A percentile compares a stretch with the other conserved stretches of the same genome.
Evolutionary conservation across 768 basidiomycete species (phyloP).

Genomic region (Inosperma sp.): DNA sequence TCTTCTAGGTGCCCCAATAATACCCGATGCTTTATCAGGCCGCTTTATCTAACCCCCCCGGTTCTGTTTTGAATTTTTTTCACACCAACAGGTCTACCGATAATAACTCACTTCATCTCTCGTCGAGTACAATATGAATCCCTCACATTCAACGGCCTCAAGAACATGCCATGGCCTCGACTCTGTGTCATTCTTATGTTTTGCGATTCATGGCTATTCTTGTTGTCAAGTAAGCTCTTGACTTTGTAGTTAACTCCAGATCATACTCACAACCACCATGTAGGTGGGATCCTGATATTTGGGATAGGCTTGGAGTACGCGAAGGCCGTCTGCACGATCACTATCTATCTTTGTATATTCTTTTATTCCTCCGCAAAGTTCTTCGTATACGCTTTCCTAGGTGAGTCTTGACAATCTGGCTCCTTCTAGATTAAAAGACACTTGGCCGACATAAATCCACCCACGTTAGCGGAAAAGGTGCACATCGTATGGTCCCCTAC

Average conservation of each 20-base stretch:
- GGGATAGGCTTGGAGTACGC: conserved; percentile 42
- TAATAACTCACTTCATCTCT: conserved; percentile 35
- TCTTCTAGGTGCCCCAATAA: conserved; percentile 22
- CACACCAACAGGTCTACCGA: conserved; percentile 16
- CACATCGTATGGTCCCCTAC: conserved; percentile 43
- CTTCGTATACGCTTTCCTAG: conserved; percentile 45
- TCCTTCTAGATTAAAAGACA: not conserved
- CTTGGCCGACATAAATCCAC: not conserved
- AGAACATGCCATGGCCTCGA: conserved; percentile 36
- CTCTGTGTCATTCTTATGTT: conserved; percentile 39
- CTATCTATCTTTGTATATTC: conserved; percentile 40
- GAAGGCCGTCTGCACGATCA: conserved; percentile 34
- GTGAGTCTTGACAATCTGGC: conserved; percentile 19
- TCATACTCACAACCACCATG: not conserved
- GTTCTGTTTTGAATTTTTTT: too few relatives aligned
- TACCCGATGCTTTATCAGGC: not conserved
- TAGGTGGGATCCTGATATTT: conserved; percentile 41
- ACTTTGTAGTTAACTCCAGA: not conserved
- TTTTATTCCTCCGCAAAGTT: conserved; percentile 42
- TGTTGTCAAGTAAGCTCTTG: conserved; percentile 34
- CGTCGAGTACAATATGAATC: conserved; percentile 32
- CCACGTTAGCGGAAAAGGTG: conserved; percentile 38
- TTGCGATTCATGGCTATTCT: conserved; percentile 41
- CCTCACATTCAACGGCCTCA: conserved; percentile 26
- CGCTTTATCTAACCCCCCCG: not conserved